Evolutionary conservation across 148 eudicot species (phyloP).

Genomic region (Chenopodium quinoa): DNA sequence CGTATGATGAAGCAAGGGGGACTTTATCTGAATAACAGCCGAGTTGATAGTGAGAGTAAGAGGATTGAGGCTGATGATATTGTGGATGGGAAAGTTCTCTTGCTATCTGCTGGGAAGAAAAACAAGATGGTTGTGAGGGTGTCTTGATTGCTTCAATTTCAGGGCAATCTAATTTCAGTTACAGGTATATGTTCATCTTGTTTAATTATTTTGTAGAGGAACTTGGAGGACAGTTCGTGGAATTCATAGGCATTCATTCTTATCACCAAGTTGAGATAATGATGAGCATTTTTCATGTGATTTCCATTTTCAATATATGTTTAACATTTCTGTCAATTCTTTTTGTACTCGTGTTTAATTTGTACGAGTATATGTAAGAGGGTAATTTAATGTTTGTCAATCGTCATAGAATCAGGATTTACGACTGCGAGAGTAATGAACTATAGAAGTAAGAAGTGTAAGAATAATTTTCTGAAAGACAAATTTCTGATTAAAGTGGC

Average conservation of each 20-base stretch:
- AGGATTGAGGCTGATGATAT: slow-evolving; percentile 66
- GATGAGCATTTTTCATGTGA: background rate
- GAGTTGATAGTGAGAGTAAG: slow-evolving; percentile 67
- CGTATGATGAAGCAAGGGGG: slow-evolving; percentile 91
- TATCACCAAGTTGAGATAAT: background rate
- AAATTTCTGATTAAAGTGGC: too few relatives aligned
- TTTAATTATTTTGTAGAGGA: background rate
- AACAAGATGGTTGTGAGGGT: slow-evolving; percentile 87
- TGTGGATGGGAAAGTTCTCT: slow-evolving; percentile 71
- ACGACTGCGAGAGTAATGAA: background rate
- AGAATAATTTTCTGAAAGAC: background rate
- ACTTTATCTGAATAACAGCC: slow-evolving; percentile 65
- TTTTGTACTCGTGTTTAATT: background rate
- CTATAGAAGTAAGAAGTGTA: background rate
- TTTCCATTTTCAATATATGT: background rate
- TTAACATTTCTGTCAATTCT: background rate
- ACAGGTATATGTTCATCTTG: background rate
- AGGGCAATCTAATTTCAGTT: background rate
- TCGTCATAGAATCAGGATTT: too few relatives aligned
- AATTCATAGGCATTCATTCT: background rate
- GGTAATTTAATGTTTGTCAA: background rate
- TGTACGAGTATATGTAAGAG: too few relatives aligned
- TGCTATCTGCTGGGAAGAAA: slow-evolving; percentile 92
- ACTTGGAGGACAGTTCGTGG: background rate
- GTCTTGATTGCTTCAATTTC: slow-evolving; percentile 33